These are phyloP conservation scores for Pichia exigua DNA, from an alignment of 805 yeast genomes.

Conservation along the genomic window DNA sequence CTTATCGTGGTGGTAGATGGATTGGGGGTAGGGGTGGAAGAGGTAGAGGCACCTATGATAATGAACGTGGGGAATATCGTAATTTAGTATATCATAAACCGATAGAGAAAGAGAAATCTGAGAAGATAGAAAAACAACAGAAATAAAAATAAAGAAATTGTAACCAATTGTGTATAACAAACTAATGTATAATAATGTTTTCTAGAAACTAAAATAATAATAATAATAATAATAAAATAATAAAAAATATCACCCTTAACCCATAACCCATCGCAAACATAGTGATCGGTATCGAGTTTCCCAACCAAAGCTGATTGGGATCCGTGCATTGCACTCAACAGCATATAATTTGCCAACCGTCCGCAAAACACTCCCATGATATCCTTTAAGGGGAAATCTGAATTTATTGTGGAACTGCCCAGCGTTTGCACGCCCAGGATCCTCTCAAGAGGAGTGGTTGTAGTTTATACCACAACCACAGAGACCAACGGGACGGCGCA, in stretches of 20 bases:
- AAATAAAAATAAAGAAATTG: neutral
- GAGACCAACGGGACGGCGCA: slow-evolving; percentile 20
- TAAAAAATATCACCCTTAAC: neutral
- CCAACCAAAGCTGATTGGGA: slow-evolving; percentile 15
- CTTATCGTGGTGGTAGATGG: slow-evolving; percentile 1
- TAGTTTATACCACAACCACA: neutral
- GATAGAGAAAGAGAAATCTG: slow-evolving; percentile 2
- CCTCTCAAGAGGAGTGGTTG: slow-evolving; percentile 28
- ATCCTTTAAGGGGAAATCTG: slow-evolving; percentile 1
- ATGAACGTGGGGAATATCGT: slow-evolving; percentile 6
- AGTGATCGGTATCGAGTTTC: slow-evolving; percentile 36
- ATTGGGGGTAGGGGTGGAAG: slow-evolving; percentile 12
- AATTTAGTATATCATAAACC: slow-evolving; percentile 17
- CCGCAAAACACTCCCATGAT: slow-evolving; percentile 33
- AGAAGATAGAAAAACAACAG: neutral
- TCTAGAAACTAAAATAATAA: neutral
- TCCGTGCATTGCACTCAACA: slow-evolving; percentile 36
- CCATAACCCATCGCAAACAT: slow-evolving; percentile 9
- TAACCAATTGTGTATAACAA: neutral
- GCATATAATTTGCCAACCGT: slow-evolving; percentile 26
- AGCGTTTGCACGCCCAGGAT: slow-evolving; percentile 32
- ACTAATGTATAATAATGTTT: neutral
- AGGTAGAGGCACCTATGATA: slow-evolving; percentile 9
- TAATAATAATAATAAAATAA: neutral
- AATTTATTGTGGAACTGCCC: slow-evolving; percentile 33